Conservation (phyloP, 2,329 filamentous ascomycete genomes). For the Knoxdaviesia proteae region DNA sequence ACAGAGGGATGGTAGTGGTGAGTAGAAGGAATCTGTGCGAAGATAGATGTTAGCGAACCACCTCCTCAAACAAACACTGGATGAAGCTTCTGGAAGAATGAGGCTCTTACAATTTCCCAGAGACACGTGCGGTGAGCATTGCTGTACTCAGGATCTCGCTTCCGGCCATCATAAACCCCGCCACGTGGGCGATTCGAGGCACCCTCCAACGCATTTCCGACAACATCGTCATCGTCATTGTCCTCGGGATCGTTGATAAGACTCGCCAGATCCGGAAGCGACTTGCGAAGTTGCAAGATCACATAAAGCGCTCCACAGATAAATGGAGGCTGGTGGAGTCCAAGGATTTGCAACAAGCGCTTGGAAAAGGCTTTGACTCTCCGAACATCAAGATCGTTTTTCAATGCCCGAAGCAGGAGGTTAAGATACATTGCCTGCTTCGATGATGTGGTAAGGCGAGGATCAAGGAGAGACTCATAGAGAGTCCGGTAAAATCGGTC, state of each 20-base stretch:
- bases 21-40: slow-evolving; percentile 37
- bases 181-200: slow-evolving; percentile 6
- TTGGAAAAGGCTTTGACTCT: slow-evolving; percentile 94
- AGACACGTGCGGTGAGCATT: slow-evolving; percentile 85
- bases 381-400: slow-evolving; percentile 73
- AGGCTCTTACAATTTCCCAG: slow-evolving; percentile 58
- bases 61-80: background rate
- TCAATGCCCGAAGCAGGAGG: slow-evolving; percentile 69
- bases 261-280: slow-evolving; percentile 60
- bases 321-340: slow-evolving; percentile 80
- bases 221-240: slow-evolving; percentile 41
- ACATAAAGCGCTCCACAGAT: slow-evolving; percentile 85
- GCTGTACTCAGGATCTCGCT: slow-evolving; percentile 77
- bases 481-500: slow-evolving; percentile 90
- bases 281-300: slow-evolving; percentile 56
- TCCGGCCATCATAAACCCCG: slow-evolving; percentile 59
- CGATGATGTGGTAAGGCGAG: slow-evolving; percentile 68
- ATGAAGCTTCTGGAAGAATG: background rate
- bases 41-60: slow-evolving; percentile 6
- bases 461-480: slow-evolving; percentile 86
- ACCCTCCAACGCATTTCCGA: background rate
- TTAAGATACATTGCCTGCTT: slow-evolving; percentile 95
- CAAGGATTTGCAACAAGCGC: slow-evolving; percentile 69
- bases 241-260: slow-evolving; percentile 68
- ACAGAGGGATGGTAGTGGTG: slow-evolving; percentile 88